Evolutionary conservation across 345 rosid genomes (phyloP).

Genomic region (Camelina sativa): DNA sequence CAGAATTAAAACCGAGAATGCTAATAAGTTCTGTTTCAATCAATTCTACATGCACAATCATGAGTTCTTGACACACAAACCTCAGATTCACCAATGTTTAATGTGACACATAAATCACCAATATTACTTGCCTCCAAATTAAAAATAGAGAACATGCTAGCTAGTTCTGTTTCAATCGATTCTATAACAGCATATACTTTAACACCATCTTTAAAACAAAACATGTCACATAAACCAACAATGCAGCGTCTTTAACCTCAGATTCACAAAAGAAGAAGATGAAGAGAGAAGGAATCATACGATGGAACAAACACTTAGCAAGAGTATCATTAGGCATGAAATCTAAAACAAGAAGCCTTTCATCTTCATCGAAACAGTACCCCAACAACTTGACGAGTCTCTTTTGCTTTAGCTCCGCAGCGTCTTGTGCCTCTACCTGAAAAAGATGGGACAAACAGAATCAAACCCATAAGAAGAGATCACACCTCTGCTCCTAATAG

Average conservation of each 20-base stretch:
- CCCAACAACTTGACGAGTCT: constrained; percentile 87
- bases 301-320: constrained; percentile 79
- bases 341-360: constrained; percentile 83
- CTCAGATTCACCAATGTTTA: too few relatives aligned
- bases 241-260: too few relatives aligned
- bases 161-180: neutral
- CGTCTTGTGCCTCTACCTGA: constrained; percentile 76
- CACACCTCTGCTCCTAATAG: too few relatives aligned
- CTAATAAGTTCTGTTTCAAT: too few relatives aligned
- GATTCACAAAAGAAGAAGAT: too few relatives aligned
- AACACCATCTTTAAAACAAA: neutral
- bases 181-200: neutral
- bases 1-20: too few relatives aligned
- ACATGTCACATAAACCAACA: too few relatives aligned
- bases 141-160: neutral
- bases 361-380: constrained; percentile 85
- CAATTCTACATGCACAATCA: too few relatives aligned
- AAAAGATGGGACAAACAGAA: neutral
- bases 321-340: constrained; percentile 83
- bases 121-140: too few relatives aligned
- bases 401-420: constrained; percentile 69
- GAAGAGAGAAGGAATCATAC: constrained; percentile 46
- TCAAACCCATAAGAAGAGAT: neutral
- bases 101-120: too few relatives aligned
- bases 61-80: too few relatives aligned